Conservation (phyloP, 1,284 basidiomycete genomes). For the Moesziomyces aphidis region DNA sequence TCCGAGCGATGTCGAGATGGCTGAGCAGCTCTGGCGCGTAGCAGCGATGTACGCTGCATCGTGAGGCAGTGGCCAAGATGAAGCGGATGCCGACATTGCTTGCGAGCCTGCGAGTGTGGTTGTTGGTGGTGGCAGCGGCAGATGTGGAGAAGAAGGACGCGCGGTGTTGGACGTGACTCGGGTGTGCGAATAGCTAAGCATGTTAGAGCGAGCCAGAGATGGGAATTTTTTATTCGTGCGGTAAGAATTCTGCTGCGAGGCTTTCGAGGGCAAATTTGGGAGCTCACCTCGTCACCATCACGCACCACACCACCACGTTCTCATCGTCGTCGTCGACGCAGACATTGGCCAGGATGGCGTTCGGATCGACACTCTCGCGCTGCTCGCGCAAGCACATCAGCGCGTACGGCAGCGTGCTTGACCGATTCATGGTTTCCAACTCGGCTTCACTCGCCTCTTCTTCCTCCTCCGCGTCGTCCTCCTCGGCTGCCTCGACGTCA, state of each 20-base stretch:
- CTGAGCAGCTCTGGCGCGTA: constrained; percentile 26
- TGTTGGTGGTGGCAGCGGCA: background rate
- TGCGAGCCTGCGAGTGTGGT: background rate
- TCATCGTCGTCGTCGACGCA: too few relatives aligned
- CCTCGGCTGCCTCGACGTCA: constrained; percentile 6
- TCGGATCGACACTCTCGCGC: constrained; percentile 12
- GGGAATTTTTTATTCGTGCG: constrained; percentile 3
- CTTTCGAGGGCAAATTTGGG: background rate
- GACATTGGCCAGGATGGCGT: constrained; percentile 15
- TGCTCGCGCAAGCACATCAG: constrained; percentile 20
- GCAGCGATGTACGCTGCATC: constrained; percentile 11
- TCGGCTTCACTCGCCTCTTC: constrained; percentile 1
- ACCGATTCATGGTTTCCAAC: constrained; percentile 28
- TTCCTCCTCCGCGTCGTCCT: background rate
- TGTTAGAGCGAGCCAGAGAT: background rate
- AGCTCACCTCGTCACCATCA: background rate
- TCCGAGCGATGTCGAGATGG: background rate
- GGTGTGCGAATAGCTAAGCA: background rate
- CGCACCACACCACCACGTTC: background rate
- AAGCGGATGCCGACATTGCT: background rate
- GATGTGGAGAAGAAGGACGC: constrained; percentile 5
- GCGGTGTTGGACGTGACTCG: constrained; percentile 13
- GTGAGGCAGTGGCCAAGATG: background rate
- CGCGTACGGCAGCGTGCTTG: constrained; percentile 27
- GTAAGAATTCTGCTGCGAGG: constrained; percentile 1